Evolutionary conservation across 2,329 filamentous ascomycete species (phyloP).

Genomic region (Fusarium annulatum): DNA sequence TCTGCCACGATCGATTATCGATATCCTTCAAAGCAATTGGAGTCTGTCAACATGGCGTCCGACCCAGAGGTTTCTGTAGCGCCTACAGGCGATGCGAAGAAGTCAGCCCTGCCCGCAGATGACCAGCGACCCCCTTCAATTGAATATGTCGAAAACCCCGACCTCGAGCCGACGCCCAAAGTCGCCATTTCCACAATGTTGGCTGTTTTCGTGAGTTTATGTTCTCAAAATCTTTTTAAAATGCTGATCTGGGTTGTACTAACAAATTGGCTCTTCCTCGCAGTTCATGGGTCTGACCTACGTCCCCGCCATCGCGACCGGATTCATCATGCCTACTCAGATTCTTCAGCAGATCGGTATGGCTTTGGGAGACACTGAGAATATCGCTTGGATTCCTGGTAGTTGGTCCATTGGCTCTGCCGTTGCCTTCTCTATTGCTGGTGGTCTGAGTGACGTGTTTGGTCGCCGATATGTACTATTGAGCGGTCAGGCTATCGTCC

Average conservation of each 20-base stretch:
- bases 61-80: neutral
- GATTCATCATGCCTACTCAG: conserved; percentile 11
- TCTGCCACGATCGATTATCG: neutral
- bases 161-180: neutral
- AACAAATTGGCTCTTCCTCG: neutral
- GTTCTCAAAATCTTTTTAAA: fast-evolving
- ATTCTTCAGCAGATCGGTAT: conserved; percentile 13
- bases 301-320: conserved; percentile 13
- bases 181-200: conserved; percentile 11
- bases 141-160: neutral
- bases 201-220: conserved; percentile 1
- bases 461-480: conserved; percentile 9
- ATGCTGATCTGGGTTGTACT: neutral
- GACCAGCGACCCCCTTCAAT: neutral
- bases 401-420: conserved; percentile 12
- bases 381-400: conserved; percentile 15
- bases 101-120: neutral
- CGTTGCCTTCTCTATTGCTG: conserved; percentile 9
- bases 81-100: neutral
- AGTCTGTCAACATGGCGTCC: neutral
- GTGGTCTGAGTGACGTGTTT: conserved; percentile 12
- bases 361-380: neutral
- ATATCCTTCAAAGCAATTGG: neutral
- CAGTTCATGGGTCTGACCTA: conserved; percentile 17
- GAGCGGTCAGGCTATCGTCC: conserved; percentile 1